Conservation (phyloP, 179 eudicot genomes). For the Sideroxylon spinosum region DNA sequence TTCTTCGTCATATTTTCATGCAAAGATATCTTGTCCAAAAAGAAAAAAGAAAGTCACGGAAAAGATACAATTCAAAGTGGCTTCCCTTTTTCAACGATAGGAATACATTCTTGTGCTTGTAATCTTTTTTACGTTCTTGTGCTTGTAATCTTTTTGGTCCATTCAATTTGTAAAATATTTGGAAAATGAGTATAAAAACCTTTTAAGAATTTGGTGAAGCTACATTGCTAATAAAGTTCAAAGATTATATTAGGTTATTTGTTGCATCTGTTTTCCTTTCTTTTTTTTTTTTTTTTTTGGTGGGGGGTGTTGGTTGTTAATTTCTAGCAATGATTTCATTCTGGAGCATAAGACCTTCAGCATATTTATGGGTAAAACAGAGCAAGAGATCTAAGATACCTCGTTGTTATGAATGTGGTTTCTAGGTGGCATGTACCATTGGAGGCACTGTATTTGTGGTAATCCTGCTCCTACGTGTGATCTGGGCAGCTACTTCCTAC, state of each 20-base stretch:
- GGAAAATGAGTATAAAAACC: too few species aligned
- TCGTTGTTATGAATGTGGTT: neutral
- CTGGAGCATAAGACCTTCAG: neutral
- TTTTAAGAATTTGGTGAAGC: too few species aligned
- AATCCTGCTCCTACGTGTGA: constrained; percentile 22
- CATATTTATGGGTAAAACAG: neutral
- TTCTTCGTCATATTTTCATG: too few species aligned
- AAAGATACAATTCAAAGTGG: too few species aligned
- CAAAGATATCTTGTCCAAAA: too few species aligned
- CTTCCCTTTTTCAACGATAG: too few species aligned
- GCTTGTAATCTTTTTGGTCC: too few species aligned
- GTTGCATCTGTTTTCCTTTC: neutral
- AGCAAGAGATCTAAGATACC: neutral
- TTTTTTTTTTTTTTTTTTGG: neutral
- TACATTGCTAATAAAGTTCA: too few species aligned
- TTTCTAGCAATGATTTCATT: neutral
- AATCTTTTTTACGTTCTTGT: neutral
- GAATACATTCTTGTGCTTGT: neutral
- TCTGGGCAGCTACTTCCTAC: constrained; percentile 20
- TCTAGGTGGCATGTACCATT: constrained; percentile 27
- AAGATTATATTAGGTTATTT: too few species aligned
- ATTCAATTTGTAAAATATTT: too few species aligned
- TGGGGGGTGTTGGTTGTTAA: too few species aligned
- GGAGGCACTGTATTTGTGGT: constrained; percentile 28
- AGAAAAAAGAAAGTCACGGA: too few species aligned